These are phyloP conservation scores for Mimosa bimucronata DNA, from an alignment of 306 rosid genomes.

Conservation along the genomic window DNA sequence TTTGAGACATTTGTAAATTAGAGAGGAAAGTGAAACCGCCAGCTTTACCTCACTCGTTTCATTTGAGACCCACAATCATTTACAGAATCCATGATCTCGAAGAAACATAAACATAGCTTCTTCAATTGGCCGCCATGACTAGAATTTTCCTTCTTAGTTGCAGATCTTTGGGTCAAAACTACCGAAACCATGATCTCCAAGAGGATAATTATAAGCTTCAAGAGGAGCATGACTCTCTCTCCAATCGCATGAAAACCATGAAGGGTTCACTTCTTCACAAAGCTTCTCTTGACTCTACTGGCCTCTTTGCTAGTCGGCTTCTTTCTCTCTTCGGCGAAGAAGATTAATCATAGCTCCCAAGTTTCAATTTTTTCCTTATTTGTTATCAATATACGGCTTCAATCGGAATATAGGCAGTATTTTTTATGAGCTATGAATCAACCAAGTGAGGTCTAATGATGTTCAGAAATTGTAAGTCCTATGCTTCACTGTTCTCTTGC, in stretches of 20 bases:
- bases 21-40: no score
- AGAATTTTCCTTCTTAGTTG: conserved; percentile 72
- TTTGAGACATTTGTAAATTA: no score
- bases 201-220: conserved; percentile 64
- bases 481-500: conserved; percentile 5
- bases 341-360: no score
- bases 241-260: conserved; percentile 57
- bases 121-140: conserved; percentile 76
- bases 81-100: no score
- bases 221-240: conserved; percentile 52
- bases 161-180: conserved; percentile 83
- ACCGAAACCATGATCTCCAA: conserved; percentile 63
- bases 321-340: conserved; percentile 62
- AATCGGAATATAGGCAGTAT: neutral
- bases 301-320: conserved; percentile 71
- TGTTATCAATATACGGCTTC: neutral
- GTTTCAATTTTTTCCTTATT: neutral
- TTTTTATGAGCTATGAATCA: neutral
- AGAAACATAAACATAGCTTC: conserved; percentile 70
- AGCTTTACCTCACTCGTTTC: no score
- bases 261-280: conserved; percentile 65
- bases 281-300: conserved; percentile 79
- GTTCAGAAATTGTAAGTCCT: neutral
- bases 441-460: neutral
- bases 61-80: no score